Base-by-base conservation (phyloP, 306 rosid species). In the Rosa persica region DNA sequence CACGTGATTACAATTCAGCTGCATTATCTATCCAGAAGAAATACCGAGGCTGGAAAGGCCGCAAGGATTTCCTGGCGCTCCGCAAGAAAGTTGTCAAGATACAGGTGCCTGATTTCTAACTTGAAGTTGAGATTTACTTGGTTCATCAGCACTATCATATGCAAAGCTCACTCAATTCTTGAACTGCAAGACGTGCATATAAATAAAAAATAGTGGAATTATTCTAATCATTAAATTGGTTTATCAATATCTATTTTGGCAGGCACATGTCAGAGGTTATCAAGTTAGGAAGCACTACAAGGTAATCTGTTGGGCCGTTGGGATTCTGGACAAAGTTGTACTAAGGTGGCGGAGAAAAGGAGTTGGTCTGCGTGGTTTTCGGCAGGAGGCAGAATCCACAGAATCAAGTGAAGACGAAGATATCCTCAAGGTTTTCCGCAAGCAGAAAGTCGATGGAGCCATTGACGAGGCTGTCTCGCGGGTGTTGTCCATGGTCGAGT, bases 21-120 rank as follows among this genome's bases (percentile, higher is more conserved):
- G 99, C 99, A 76, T 69, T 96, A 42, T 93, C 94, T 42, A 96
- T 96, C 78, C 99, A 96, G 87, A 96, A 93, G 84, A 96, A 90
- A 67, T 96, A 89, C 76, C 91, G 98, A 43, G 99, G 97, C 30
- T 91, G 90, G 89, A 96, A 93, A 89, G 87, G 88, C 67, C 99
- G 96, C 67, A 90, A 87, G 84, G 92, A 88, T 73, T 96, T 84
- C 83, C 81, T 93, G 71, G 84, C 92, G 20, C 68, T 96, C 43
- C 98, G 97, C 77, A 86, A 88, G 76, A 93, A 96, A 85, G 90
- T 96, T 55, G 97, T 96, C 57, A 90, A 88, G 88, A 87, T 96
- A 83, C 99, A 96, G 99, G 99, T 95, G 86, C 74, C 48, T 17
- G 71, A 67, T 76, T 70, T 44, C 27, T 9, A 16, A 34, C 47